Conservation (phyloP, 2,329 filamentous ascomycete genomes). For the Coniochaeta sp. region DNA sequence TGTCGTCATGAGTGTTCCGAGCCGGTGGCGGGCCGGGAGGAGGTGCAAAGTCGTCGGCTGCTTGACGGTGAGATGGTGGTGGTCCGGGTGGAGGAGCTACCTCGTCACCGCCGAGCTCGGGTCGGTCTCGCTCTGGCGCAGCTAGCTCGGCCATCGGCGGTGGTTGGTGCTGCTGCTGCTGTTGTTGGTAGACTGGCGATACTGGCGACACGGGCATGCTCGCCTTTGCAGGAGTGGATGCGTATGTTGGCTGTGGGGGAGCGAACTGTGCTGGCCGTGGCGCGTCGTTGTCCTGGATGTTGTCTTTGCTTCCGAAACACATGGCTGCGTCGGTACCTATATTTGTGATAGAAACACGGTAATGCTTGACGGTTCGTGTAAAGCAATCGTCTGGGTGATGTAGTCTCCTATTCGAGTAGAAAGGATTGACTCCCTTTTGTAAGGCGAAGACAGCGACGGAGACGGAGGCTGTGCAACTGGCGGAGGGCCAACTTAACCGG, state of each 20-base stretch:
- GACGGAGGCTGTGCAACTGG: neutral
- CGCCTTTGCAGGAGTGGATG: slow-evolving; percentile 5
- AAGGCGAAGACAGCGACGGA: neutral
- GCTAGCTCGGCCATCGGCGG: neutral
- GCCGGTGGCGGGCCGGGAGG: slow-evolving; percentile 17
- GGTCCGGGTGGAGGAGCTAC: slow-evolving; percentile 7
- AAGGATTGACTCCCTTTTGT: neutral
- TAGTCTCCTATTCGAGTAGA: neutral
- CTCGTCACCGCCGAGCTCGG: slow-evolving; percentile 17
- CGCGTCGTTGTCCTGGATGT: slow-evolving; percentile 23
- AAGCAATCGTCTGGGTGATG: neutral
- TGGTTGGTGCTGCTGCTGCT: slow-evolving; percentile 15
- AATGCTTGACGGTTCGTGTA: too few relatives aligned
- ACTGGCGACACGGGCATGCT: slow-evolving; percentile 9
- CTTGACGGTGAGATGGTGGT: slow-evolving; percentile 6
- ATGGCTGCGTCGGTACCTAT: slow-evolving; percentile 19
- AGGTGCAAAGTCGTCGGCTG: slow-evolving; percentile 11
- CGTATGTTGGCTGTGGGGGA: slow-evolving; percentile 15
- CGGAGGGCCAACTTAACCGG: neutral
- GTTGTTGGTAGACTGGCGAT: slow-evolving; percentile 12
- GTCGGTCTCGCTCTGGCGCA: neutral
- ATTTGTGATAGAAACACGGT: neutral
- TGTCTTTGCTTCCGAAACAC: slow-evolving; percentile 40
- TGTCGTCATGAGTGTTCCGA: slow-evolving; percentile 3
- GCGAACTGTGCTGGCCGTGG: slow-evolving; percentile 25